Percentiles rank a stretch among this genome's conserved stretches.
phyloP scores from a whole-genome alignment of 805 yeast species.

The Saturnispora ahearnii region DNA sequence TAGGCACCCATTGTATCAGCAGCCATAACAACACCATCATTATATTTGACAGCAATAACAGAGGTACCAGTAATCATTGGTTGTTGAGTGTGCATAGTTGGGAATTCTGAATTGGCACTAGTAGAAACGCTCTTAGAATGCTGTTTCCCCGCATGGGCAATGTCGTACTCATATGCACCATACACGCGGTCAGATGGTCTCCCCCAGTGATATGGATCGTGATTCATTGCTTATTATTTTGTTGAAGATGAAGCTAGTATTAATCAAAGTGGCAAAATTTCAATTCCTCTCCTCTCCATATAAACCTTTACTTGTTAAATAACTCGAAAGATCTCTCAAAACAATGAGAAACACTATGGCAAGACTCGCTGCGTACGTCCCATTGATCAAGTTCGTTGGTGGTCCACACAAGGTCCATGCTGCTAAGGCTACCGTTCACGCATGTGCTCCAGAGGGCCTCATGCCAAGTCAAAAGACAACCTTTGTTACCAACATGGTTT shows the following conservation, averaged over 20 bases:
- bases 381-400: slow-evolving; percentile 81
- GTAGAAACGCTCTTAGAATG: slow-evolving; percentile 1
- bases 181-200: slow-evolving; percentile 79
- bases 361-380: slow-evolving; percentile 39
- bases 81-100: slow-evolving; percentile 80
- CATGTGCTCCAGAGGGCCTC: slow-evolving; percentile 31
- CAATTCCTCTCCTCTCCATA: neutral
- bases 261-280: neutral
- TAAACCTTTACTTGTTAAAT: neutral
- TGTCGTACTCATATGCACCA: slow-evolving; percentile 68
- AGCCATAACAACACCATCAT: slow-evolving; percentile 86
- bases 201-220: slow-evolving; percentile 94
- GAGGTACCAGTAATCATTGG: slow-evolving; percentile 97
- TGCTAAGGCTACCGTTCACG: slow-evolving; percentile 23
- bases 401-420: slow-evolving; percentile 47
- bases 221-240: slow-evolving; percentile 53
- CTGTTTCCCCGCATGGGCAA: slow-evolving; percentile 47
- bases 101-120: slow-evolving; percentile 34
- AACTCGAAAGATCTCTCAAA: neutral
- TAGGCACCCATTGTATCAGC: slow-evolving; percentile 92
- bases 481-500: slow-evolving; percentile 14
- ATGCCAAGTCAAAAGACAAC: slow-evolving; percentile 17
- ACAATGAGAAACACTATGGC: slow-evolving; percentile 25
- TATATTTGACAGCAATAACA: slow-evolving; percentile 82
- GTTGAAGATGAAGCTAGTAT: neutral